phyloP scores from a whole-genome alignment of 345 rosid species.

The Rhodamnia argentea region DNA sequence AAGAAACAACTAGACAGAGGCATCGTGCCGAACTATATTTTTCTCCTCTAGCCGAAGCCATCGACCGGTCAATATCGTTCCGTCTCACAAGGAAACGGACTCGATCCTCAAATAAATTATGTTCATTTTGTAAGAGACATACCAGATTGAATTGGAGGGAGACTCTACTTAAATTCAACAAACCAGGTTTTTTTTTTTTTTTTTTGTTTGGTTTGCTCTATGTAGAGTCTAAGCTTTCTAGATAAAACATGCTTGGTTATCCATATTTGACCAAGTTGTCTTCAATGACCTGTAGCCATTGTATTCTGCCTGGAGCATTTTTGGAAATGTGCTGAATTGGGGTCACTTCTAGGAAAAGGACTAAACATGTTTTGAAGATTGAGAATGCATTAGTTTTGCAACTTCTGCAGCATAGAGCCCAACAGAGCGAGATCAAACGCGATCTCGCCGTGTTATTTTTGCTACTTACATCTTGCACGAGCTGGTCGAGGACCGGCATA shows the following conservation, averaged over 20 bases:
- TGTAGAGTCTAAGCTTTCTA: background rate
- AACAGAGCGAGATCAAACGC: background rate
- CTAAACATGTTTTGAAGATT: background rate
- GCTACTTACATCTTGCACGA: slow-evolving; percentile 71
- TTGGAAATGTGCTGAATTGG: background rate
- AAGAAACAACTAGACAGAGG: background rate
- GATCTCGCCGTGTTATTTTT: background rate
- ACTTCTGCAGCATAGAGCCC: background rate
- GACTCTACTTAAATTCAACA: background rate
- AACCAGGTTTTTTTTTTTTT: accelerated
- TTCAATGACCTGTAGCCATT: background rate
- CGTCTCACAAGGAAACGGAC: background rate
- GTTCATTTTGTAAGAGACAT: background rate
- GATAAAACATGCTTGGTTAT: background rate
- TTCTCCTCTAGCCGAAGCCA: background rate
- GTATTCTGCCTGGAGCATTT: background rate
- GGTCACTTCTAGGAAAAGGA: background rate
- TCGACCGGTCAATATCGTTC: background rate
- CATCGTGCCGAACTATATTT: background rate
- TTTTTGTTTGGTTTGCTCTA: background rate
- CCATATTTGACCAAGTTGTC: background rate
- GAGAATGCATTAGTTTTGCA: background rate
- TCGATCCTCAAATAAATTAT: background rate
- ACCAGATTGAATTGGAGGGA: background rate
- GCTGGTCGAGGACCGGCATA: slow-evolving; percentile 72